These are phyloP conservation scores for Juncus inflexus DNA, from an alignment of 176 grass and related monocot genomes.

Conservation along the genomic window DNA sequence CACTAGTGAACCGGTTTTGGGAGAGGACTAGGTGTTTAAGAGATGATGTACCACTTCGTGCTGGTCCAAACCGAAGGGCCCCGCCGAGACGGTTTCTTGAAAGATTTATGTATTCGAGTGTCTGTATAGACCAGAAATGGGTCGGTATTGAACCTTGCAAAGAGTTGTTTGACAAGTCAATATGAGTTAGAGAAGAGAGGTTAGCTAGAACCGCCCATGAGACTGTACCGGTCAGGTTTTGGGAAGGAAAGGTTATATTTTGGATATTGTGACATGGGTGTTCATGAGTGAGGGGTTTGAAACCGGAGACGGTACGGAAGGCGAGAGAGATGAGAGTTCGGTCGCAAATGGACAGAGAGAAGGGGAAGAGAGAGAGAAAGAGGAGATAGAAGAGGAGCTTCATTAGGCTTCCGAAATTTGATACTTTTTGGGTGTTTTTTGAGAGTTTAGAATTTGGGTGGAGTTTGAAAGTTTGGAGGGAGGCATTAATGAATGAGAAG, in stretches of 20 bases:
- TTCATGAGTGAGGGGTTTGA: background rate
- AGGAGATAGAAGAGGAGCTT: conserved; percentile 1
- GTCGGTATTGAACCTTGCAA: conserved; percentile 38
- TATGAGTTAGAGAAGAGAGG: conserved; percentile 39
- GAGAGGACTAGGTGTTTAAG: conserved; percentile 43
- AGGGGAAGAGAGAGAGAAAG: conserved; percentile 9
- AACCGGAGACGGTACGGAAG: conserved; percentile 48
- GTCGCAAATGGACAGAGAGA: conserved; percentile 33
- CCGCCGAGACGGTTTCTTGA: conserved; percentile 44
- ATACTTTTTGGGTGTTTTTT: background rate
- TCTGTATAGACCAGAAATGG: conserved; percentile 47
- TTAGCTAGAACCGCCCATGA: conserved; percentile 40
- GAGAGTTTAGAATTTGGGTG: background rate
- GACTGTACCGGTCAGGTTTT: conserved; percentile 45
- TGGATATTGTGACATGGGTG: conserved; percentile 22
- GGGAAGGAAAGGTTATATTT: conserved; percentile 31
- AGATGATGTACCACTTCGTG: background rate
- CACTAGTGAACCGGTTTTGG: conserved; percentile 49
- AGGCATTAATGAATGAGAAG: conserved; percentile 13
- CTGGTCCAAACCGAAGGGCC: conserved; percentile 35
- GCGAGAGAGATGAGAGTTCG: conserved; percentile 30
- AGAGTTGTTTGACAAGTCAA: conserved; percentile 68
- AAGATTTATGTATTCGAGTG: conserved; percentile 46
- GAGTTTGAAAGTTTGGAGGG: conserved; percentile 15
- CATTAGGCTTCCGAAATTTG: conserved; percentile 12